These are phyloP conservation scores for Protoeuglena noctilucae DNA, from an alignment of 139 green algal genomes.

Conservation along the genomic window DNA sequence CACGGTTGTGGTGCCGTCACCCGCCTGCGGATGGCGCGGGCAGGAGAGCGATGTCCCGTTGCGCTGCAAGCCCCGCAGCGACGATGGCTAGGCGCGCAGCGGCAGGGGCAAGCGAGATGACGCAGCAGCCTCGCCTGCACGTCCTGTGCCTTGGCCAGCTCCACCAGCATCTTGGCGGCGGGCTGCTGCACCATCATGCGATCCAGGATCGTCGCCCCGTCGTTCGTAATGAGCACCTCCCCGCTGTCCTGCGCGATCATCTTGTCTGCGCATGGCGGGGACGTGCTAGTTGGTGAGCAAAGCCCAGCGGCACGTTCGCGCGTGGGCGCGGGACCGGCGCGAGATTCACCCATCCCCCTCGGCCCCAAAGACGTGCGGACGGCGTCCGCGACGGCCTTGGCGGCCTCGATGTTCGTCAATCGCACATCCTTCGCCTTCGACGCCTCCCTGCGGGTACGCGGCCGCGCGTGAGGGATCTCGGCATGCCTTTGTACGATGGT, in stretches of 20 bases:
- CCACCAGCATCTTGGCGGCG: slow-evolving; percentile 98
- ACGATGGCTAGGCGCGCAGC: no score
- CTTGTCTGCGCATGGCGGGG: slow-evolving; percentile 3
- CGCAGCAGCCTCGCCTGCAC: no score
- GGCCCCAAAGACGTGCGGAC: slow-evolving; percentile 86
- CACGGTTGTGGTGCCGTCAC: slow-evolving; percentile 91
- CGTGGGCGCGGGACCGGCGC: slow-evolving; percentile 1
- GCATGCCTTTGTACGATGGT: no score
- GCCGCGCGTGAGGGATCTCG: no score
- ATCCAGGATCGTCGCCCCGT: slow-evolving; percentile 96
- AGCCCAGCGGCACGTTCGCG: not conserved
- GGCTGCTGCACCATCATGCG: slow-evolving; percentile 94
- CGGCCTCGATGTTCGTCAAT: slow-evolving; percentile 87
- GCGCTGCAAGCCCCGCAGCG: not conserved
- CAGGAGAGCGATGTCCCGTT: not conserved
- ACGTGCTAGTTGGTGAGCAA: not conserved
- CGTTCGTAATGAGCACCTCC: slow-evolving; percentile 99
- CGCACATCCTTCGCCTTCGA: slow-evolving; percentile 84
- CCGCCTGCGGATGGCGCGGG: slow-evolving; percentile 62
- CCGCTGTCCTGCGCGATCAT: slow-evolving; percentile 66
- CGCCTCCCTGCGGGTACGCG: slow-evolving; percentile 36
- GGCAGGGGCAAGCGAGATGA: not conserved
- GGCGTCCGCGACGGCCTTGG: slow-evolving; percentile 92
- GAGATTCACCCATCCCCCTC: slow-evolving; percentile 97
- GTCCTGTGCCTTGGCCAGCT: slow-evolving; percentile 85